Evolutionary conservation across 352 stramenopile species (phyloP).

Genomic region (Globisporangium alternatum): DNA sequence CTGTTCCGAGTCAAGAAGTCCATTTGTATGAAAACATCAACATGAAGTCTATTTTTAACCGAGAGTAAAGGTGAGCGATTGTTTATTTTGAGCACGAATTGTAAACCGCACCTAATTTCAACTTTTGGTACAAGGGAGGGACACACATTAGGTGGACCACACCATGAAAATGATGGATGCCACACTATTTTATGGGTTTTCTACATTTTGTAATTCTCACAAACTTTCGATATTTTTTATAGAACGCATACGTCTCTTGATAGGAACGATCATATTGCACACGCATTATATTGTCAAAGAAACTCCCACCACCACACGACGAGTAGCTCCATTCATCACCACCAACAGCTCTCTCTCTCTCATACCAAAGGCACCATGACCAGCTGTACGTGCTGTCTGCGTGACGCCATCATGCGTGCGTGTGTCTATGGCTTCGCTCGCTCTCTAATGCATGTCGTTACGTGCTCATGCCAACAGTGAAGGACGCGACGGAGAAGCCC

Average conservation of each 20-base stretch:
- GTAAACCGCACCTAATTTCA: too few species aligned
- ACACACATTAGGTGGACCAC: too few species aligned
- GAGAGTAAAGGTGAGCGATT: background rate
- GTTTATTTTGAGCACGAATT: too few species aligned
- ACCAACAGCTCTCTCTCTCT: too few species aligned
- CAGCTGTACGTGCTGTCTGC: background rate
- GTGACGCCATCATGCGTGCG: background rate
- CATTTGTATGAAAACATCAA: background rate
- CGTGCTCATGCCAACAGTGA: constrained; percentile 36
- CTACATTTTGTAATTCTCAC: too few species aligned
- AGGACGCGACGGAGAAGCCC: constrained; percentile 71
- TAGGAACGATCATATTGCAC: background rate
- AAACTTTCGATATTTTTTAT: background rate
- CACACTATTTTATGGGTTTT: too few species aligned
- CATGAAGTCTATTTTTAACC: background rate
- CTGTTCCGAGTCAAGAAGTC: background rate
- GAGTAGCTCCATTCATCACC: background rate
- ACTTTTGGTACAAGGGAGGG: too few species aligned
- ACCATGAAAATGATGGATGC: too few species aligned
- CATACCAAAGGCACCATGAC: background rate
- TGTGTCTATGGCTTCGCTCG: background rate
- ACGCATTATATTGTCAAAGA: background rate
- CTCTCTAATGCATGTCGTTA: background rate
- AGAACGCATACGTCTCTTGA: background rate
- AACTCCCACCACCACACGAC: background rate